These are phyloP conservation scores for Narthecium ossifragum DNA, from an alignment of 106 monocot genomes.

Conservation along the genomic window DNA sequence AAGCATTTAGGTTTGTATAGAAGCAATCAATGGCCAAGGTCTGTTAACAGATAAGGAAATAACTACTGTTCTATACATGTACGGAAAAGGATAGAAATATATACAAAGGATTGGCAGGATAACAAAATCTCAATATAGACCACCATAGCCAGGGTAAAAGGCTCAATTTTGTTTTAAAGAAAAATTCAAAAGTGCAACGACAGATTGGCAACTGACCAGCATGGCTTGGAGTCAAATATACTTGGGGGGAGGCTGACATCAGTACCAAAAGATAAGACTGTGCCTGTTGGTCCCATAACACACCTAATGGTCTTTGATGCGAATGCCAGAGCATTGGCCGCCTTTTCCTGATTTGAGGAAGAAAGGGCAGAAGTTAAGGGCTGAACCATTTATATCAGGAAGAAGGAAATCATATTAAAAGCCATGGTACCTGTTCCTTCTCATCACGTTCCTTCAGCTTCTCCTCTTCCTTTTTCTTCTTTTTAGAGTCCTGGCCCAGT, in stretches of 20 bases:
- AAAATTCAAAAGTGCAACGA: neutral
- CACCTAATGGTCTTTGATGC: constrained; percentile 45
- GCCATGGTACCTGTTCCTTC: constrained; percentile 50
- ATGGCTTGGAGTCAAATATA: constrained; percentile 42
- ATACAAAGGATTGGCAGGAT: too few species aligned
- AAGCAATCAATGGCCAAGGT: too few species aligned
- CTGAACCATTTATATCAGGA: neutral
- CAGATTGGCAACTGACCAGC: constrained; percentile 34
- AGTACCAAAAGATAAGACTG: constrained; percentile 53
- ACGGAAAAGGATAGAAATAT: too few species aligned
- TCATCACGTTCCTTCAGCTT: constrained; percentile 72
- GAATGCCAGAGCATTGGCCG: constrained; percentile 35
- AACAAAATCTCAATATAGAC: too few species aligned
- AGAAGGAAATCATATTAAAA: neutral
- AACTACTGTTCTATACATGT: too few species aligned
- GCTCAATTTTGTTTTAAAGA: too few species aligned
- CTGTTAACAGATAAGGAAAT: too few species aligned
- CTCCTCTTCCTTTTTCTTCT: constrained; percentile 79
- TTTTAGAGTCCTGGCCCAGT: constrained; percentile 74
- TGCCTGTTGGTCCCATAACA: constrained; percentile 60
- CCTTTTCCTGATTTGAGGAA: constrained; percentile 50
- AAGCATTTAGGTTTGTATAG: too few species aligned
- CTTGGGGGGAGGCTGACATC: constrained; percentile 61
- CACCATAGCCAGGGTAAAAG: too few species aligned
- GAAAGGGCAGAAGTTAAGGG: neutral